These are phyloP conservation scores for Prunus mongolica DNA, from an alignment of 306 rosid genomes.

Conservation along the genomic window DNA sequence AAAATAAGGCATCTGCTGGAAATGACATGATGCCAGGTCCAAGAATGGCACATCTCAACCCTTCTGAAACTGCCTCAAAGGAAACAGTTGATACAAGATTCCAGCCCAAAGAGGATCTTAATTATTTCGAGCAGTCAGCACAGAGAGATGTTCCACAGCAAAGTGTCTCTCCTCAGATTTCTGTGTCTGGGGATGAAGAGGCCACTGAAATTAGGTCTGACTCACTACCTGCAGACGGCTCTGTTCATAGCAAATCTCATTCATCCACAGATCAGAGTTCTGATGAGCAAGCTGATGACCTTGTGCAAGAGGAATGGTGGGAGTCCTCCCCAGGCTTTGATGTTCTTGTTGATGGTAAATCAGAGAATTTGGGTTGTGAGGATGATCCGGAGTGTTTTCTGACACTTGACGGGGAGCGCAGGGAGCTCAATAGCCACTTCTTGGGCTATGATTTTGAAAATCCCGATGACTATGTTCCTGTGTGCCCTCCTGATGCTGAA, in stretches of 20 bases:
- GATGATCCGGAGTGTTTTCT: constrained; percentile 45
- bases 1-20: constrained; percentile 37
- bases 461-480: constrained; percentile 39
- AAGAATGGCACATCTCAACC: constrained; percentile 19
- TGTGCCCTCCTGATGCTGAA: constrained; percentile 40
- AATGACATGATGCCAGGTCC: constrained; percentile 33
- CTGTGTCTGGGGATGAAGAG: constrained; percentile 45
- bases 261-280: constrained; percentile 41
- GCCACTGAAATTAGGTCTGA: constrained; percentile 27
- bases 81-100: constrained; percentile 22
- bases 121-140: constrained; percentile 8
- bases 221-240: constrained; percentile 37
- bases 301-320: constrained; percentile 62
- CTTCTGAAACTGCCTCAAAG: constrained; percentile 32
- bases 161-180: constrained; percentile 22
- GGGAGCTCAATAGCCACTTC: constrained; percentile 37
- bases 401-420: constrained; percentile 36
- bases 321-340: constrained; percentile 90
- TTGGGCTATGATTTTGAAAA: constrained; percentile 43
- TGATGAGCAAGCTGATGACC: constrained; percentile 46
- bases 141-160: constrained; percentile 31
- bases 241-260: constrained; percentile 33
- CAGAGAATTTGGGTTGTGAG: constrained; percentile 38
- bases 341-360: constrained; percentile 67
- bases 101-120: constrained; percentile 33